Conservation (phyloP, 306 rosid genomes). For the Prunus mira region DNA sequence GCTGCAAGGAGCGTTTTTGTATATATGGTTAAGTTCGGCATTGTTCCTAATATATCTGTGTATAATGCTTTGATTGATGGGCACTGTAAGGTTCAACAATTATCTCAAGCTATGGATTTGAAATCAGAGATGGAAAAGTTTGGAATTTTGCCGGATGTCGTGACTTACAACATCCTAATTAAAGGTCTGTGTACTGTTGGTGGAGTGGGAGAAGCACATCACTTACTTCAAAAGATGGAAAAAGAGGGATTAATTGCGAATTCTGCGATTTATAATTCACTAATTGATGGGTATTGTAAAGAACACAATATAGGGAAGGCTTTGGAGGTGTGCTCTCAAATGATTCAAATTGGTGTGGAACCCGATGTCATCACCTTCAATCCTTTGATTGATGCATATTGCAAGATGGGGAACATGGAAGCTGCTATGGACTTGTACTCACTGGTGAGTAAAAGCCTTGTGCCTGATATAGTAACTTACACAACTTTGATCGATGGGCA, state of each 20-base stretch:
- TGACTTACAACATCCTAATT: slow-evolving; percentile 60
- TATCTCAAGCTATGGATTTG: slow-evolving; percentile 48
- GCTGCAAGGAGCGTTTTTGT: slow-evolving; percentile 42
- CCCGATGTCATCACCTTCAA: slow-evolving; percentile 59
- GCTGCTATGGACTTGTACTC: slow-evolving; percentile 59
- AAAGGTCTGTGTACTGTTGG: slow-evolving; percentile 41
- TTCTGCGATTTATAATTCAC: slow-evolving; percentile 53
- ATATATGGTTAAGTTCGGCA: slow-evolving; percentile 52
- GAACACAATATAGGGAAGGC: slow-evolving; percentile 58
- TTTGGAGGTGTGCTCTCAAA: slow-evolving; percentile 57
- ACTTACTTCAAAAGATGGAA: slow-evolving; percentile 41
- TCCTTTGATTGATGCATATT: slow-evolving; percentile 60
- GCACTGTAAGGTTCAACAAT: slow-evolving; percentile 42
- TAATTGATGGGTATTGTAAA: slow-evolving; percentile 61
- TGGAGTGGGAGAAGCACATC: slow-evolving; percentile 50
- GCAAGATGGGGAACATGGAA: slow-evolving; percentile 50
- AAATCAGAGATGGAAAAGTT: slow-evolving; percentile 46
- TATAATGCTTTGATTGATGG: slow-evolving; percentile 66
- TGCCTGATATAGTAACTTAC: slow-evolving; percentile 62
- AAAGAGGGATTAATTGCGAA: slow-evolving; percentile 37
- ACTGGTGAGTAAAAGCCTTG: slow-evolving; percentile 57
- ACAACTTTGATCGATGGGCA: slow-evolving; percentile 71
- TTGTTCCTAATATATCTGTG: slow-evolving; percentile 45
- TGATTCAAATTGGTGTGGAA: slow-evolving; percentile 53
- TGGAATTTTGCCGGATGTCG: slow-evolving; percentile 40